phyloP scores from a whole-genome alignment of 805 yeast species.

The Saturnispora bothae region DNA sequence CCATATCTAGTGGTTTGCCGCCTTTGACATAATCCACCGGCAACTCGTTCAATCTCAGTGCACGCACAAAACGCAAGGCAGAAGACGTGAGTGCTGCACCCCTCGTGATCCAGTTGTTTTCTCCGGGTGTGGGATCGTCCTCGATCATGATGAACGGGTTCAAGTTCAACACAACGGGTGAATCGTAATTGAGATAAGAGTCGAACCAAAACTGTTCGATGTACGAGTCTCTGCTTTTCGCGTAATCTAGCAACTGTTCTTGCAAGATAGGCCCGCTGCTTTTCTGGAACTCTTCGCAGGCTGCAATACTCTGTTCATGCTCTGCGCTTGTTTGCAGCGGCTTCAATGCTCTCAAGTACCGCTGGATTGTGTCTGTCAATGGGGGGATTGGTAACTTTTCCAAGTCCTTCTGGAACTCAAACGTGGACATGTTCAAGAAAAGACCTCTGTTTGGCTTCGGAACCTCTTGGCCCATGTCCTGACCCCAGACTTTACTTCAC shows the following conservation, averaged over 20 bases:
- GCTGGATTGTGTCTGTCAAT: constrained; percentile 51
- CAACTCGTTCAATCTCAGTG: constrained; percentile 63
- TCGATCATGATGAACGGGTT: constrained; percentile 86
- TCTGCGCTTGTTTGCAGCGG: constrained; percentile 78
- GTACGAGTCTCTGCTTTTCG: constrained; percentile 59
- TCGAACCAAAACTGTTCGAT: constrained; percentile 95
- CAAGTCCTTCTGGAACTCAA: constrained; percentile 47
- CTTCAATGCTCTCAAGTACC: constrained; percentile 55
- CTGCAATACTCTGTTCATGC: constrained; percentile 46
- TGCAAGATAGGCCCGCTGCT: constrained; percentile 51
- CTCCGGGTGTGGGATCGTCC: constrained; percentile 77
- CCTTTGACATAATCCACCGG: constrained; percentile 60
- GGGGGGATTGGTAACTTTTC: constrained; percentile 74
- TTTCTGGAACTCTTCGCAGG: constrained; percentile 47
- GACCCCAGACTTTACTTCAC: no score
- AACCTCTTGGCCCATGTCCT: no score
- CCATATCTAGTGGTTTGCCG: constrained; percentile 70
- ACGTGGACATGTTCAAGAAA: constrained; percentile 33
- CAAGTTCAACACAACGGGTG: constrained; percentile 82
- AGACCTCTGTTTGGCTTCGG: no score
- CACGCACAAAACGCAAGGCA: constrained; percentile 68
- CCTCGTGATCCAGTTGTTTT: constrained; percentile 57
- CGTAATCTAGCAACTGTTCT: constrained; percentile 48
- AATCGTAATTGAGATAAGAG: constrained; percentile 76
- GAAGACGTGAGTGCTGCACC: constrained; percentile 74